Conservation (phyloP, 495 filamentous ascomycete species). For the Evernia prunastri region DNA sequence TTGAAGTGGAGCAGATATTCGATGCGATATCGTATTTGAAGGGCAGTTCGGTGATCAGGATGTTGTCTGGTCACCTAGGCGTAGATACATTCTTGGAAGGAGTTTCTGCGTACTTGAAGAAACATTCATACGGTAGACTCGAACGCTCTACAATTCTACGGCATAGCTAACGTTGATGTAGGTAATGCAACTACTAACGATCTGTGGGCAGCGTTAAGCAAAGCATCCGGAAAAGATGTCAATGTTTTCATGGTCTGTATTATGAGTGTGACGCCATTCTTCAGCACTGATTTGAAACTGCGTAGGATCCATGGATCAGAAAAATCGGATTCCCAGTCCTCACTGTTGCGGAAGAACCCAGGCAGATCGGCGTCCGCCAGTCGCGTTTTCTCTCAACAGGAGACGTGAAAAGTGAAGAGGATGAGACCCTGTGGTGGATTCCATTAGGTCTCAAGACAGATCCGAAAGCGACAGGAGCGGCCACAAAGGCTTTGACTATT, state of each 20-base stretch:
- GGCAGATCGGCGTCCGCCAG: conserved; percentile 76
- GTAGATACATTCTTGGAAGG: conserved; percentile 80
- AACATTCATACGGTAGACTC: conserved; percentile 61
- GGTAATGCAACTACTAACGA: conserved; percentile 88
- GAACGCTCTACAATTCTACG: neutral
- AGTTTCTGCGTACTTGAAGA: conserved; percentile 80
- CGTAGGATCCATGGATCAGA: conserved; percentile 75
- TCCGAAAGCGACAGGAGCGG: conserved; percentile 40
- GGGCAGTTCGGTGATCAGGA: conserved; percentile 89
- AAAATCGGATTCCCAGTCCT: conserved; percentile 91
- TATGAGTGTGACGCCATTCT: neutral
- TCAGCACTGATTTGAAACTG: neutral
- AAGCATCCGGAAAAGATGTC: conserved; percentile 85
- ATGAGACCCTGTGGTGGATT: conserved; percentile 93
- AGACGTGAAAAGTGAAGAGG: conserved; percentile 84
- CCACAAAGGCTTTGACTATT: conserved; percentile 60
- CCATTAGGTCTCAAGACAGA: conserved; percentile 70
- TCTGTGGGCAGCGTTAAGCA: conserved; percentile 82
- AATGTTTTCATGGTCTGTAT: conserved; percentile 67
- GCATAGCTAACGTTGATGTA: neutral
- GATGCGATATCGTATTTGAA: conserved; percentile 94
- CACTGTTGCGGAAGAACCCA: conserved; percentile 73
- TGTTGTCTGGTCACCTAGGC: conserved; percentile 83
- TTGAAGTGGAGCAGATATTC: conserved; percentile 88
- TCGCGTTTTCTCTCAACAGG: conserved; percentile 83